Percentiles rank a stretch among this genome's conserved stretches.
phyloP scores from a whole-genome alignment of 805 yeast species.

The Saturnispora gosingensis region DNA sequence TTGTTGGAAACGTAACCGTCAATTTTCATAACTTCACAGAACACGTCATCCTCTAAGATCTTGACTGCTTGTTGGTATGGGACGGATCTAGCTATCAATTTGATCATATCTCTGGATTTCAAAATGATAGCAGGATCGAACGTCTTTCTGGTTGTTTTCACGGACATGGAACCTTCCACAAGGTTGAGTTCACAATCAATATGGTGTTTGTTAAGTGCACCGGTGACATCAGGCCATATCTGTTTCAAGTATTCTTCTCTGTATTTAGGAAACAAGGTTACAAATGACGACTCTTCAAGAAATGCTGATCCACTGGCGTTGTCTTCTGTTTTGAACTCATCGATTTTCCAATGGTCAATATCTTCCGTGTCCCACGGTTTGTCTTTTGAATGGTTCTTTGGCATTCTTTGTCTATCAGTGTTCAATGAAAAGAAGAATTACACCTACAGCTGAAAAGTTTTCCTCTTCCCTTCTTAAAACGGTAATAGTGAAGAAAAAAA shows the following conservation, averaged over 20 bases:
- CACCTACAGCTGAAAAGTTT: background rate
- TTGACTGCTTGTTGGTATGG: slow-evolving; percentile 95
- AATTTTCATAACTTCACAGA: slow-evolving; percentile 94
- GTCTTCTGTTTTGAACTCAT: slow-evolving; percentile 84
- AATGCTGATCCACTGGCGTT: slow-evolving; percentile 80
- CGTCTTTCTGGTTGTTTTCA: slow-evolving; percentile 89
- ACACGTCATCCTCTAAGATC: slow-evolving; percentile 82
- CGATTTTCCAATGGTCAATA: slow-evolving; percentile 85
- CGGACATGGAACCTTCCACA: slow-evolving; percentile 97
- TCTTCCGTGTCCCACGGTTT: slow-evolving; percentile 98
- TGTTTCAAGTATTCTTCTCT: slow-evolving; percentile 84
- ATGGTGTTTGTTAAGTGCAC: slow-evolving; percentile 60
- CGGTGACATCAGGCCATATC: slow-evolving; percentile 91
- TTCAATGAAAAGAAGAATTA: background rate
- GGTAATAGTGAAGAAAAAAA: background rate
- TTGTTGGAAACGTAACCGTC: slow-evolving; percentile 83
- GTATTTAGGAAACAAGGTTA: slow-evolving; percentile 93
- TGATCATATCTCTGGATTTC: slow-evolving; percentile 91
- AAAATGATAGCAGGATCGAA: slow-evolving; percentile 89
- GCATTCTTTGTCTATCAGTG: slow-evolving; percentile 40
- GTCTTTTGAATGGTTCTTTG: slow-evolving; percentile 85
- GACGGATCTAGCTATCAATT: slow-evolving; percentile 88
- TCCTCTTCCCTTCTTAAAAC: background rate
- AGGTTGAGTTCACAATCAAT: slow-evolving; percentile 79
- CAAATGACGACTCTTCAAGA: slow-evolving; percentile 91